Base-by-base conservation (phyloP, 805 yeast genomes). In the Kodamaea neixiangensis region DNA sequence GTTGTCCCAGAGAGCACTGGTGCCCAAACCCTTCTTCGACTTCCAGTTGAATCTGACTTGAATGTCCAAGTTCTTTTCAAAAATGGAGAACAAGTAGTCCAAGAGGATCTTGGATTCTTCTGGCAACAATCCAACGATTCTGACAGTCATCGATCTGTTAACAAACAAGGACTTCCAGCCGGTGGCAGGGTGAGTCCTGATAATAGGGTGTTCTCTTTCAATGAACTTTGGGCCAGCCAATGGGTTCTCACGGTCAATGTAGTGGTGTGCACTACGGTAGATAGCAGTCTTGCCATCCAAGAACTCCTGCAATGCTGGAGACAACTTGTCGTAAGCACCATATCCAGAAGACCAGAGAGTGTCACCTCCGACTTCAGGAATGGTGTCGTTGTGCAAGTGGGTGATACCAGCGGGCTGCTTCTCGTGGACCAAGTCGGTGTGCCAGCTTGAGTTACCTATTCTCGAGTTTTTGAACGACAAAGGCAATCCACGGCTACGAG, bases 1-100 rank as follows among this genome's bases (percentile, higher is more conserved):
- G 70, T 82, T 82, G 58, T 82, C 86, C 86, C 86, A 82, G 34
- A 81, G 58, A 6, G 83, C 86, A 37, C 81, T 69, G 29, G 54
- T 48, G 18, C 58, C 58, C 46, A 53, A 46, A 11, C 58, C 58
- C 37, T 48, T 46, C 42, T 50, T 48, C 20, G 58, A 56, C 42
- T 52, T 50, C 59, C 59, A 56, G 55, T 54, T 54, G 54, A 56
- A 56, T 49, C 59, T 52, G 39, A 56, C 59, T 34, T 57, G 60
- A 34, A 57, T 57, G 42, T 57, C 60, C 53, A 57, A 55, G 52
- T 57, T 55, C 54, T 57, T 57, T 35, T 57, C 60, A 22, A 42
- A 57, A 13, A 57, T 45, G 9, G 46, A 42, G 40, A 21, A 50
- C 48, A 57, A 51, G 49, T 55, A 57, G 9, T 57, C 54, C 53